These are phyloP conservation scores for Arachis monticola DNA, from an alignment of 331 rosid species.

Conservation along the genomic window DNA sequence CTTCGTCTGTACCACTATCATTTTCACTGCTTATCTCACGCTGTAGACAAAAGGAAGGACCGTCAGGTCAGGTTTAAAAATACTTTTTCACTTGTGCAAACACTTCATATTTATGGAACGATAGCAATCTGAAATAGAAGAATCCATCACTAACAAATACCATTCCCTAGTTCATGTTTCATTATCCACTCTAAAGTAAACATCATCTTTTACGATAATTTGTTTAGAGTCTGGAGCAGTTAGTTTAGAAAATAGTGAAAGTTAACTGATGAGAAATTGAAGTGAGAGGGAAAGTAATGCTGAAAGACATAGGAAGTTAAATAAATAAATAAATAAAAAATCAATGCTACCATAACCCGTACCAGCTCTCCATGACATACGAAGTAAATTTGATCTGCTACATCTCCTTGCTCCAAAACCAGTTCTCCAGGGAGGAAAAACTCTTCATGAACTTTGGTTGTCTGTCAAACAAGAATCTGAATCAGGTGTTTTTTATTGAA, in stretches of 20 bases:
- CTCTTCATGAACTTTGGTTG: constrained; percentile 60
- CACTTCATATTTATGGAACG: constrained; percentile 4
- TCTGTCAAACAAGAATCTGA: constrained; percentile 46
- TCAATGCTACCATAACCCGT: constrained; percentile 23
- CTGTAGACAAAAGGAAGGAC: constrained; percentile 37
- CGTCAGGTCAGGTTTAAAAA: constrained; percentile 19
- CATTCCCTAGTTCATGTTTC: constrained; percentile 3
- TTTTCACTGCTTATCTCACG: constrained; percentile 49
- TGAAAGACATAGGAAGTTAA: not conserved
- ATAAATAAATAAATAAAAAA: no score
- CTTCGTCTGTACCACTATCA: constrained; percentile 43
- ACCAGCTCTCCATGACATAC: constrained; percentile 72
- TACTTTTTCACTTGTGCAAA: not conserved
- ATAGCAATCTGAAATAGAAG: not conserved
- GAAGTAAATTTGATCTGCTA: constrained; percentile 60
- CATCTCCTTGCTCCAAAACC: constrained; percentile 59
- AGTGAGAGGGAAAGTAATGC: not conserved
- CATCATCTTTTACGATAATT: not conserved
- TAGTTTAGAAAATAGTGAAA: not conserved
- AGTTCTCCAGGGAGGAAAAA: constrained; percentile 72
- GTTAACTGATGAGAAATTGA: constrained; percentile 1
- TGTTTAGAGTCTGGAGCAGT: constrained; percentile 5
- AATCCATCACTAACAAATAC: not conserved
- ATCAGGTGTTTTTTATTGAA: constrained; percentile 11
- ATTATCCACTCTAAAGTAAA: not conserved